Conservation (phyloP, 495 filamentous ascomycete genomes). For the Penicillium argentinense region DNA sequence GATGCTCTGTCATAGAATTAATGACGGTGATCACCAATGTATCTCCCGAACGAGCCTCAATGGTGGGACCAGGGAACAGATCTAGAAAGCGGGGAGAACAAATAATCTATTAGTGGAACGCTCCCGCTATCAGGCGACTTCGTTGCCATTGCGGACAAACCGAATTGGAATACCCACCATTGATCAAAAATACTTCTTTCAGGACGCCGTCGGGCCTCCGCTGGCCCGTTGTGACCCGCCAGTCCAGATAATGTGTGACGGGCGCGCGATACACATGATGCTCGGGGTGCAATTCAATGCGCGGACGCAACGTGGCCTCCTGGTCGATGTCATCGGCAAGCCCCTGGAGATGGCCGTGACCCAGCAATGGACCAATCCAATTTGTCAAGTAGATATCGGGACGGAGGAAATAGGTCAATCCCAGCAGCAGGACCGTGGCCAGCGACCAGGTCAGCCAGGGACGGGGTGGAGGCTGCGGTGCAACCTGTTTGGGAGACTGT, state of each 20-base stretch:
- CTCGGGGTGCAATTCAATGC: constrained; percentile 38
- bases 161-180: constrained; percentile 23
- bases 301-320: constrained; percentile 12
- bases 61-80: constrained; percentile 38
- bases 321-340: not conserved
- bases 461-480: constrained; percentile 2
- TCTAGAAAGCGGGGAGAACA: constrained; percentile 14
- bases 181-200: constrained; percentile 39
- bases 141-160: too few species aligned
- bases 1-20: constrained; percentile 67
- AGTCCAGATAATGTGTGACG: constrained; percentile 31
- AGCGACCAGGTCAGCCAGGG: constrained; percentile 14
- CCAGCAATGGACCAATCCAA: not conserved
- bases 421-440: constrained; percentile 12
- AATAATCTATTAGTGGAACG: not conserved
- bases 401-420: constrained; percentile 16
- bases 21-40: constrained; percentile 65
- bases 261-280: constrained; percentile 37
- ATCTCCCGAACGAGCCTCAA: constrained; percentile 57
- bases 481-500: too few species aligned
- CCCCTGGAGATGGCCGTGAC: constrained; percentile 1
- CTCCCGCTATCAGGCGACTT: not conserved
- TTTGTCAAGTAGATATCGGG: not conserved
- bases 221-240: constrained; percentile 30
- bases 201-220: constrained; percentile 44